phyloP scores from a whole-genome alignment of 257 asterid genomes.

The Penstemon eatonii region DNA sequence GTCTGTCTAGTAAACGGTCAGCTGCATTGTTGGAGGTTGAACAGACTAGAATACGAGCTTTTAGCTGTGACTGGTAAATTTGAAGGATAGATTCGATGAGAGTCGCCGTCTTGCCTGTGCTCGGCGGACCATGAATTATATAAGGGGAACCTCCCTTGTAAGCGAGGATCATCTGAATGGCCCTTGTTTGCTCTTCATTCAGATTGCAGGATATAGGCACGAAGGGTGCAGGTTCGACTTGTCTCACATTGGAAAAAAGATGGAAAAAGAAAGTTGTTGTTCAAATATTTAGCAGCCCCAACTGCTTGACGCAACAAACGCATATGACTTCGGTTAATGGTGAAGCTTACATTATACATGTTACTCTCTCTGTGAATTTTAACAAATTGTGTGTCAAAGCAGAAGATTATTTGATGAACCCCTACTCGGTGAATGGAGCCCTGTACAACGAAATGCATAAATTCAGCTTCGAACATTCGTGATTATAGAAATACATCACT shows the following conservation, averaged over 20 bases:
- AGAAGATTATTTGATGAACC: too few species aligned
- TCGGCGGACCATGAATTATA: constrained; percentile 93
- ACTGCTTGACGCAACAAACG: constrained; percentile 69
- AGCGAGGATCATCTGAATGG: constrained; percentile 70
- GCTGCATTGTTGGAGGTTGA: constrained; percentile 97
- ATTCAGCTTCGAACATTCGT: constrained; percentile 18
- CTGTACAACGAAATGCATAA: constrained; percentile 41
- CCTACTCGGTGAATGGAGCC: constrained; percentile 80
- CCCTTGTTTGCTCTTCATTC: constrained; percentile 64
- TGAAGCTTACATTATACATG: too few species aligned
- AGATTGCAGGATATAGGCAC: constrained; percentile 57
- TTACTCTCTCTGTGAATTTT: too few species aligned
- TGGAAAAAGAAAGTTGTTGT: too few species aligned
- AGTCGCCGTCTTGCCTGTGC: constrained; percentile 91
- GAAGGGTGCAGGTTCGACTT: constrained; percentile 31
- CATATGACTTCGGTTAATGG: too few species aligned
- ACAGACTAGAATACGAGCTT: constrained; percentile 64
- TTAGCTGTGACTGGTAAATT: constrained; percentile 37
- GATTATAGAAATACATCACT: neutral
- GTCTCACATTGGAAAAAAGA: constrained; percentile 25
- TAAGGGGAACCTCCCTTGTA: constrained; percentile 79
- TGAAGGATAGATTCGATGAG: constrained; percentile 84
- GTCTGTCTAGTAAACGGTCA: constrained; percentile 76
- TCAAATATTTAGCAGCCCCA: constrained; percentile 65
- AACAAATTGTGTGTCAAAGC: too few species aligned